phyloP scores from a whole-genome alignment of 2,329 filamentous ascomycete genomes.

The Sporothrix brunneoviolacea region DNA sequence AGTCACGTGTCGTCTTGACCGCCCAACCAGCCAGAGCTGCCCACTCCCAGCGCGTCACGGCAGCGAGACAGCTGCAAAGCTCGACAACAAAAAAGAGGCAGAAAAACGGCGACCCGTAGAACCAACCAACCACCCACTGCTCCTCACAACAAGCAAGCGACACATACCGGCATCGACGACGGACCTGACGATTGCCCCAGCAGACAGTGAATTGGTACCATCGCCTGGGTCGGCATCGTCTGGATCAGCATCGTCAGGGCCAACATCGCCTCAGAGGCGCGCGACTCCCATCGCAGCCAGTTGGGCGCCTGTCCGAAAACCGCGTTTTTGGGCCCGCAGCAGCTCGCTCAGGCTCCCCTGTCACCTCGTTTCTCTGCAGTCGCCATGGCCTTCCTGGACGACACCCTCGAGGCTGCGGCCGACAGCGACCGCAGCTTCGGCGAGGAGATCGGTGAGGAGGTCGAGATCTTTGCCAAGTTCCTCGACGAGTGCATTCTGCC shows the following conservation, averaged over 20 bases:
- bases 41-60: conserved; percentile 7
- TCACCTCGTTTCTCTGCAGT: too few species aligned
- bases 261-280: too few species aligned
- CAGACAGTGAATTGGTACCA: too few species aligned
- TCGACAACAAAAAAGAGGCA: conserved; percentile 6
- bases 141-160: too few species aligned
- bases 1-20: conserved; percentile 10
- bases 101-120: not conserved
- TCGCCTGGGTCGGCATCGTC: too few species aligned
- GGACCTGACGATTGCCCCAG: too few species aligned
- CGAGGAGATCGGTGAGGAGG: conserved; percentile 63
- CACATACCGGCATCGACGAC: not conserved
- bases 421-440: conserved; percentile 29
- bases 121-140: too few species aligned
- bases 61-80: not conserved
- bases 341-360: too few species aligned
- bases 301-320: too few species aligned
- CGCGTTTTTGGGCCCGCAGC: too few species aligned
- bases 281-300: too few species aligned
- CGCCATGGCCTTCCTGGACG: conserved; percentile 27
- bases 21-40: not conserved
- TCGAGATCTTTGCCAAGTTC: conserved; percentile 77
- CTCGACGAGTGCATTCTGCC: conserved; percentile 65
- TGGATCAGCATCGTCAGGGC: too few species aligned
- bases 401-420: conserved; percentile 24